Conservation (phyloP, 768 basidiomycete genomes). For the Tricholoma sp. region DNA sequence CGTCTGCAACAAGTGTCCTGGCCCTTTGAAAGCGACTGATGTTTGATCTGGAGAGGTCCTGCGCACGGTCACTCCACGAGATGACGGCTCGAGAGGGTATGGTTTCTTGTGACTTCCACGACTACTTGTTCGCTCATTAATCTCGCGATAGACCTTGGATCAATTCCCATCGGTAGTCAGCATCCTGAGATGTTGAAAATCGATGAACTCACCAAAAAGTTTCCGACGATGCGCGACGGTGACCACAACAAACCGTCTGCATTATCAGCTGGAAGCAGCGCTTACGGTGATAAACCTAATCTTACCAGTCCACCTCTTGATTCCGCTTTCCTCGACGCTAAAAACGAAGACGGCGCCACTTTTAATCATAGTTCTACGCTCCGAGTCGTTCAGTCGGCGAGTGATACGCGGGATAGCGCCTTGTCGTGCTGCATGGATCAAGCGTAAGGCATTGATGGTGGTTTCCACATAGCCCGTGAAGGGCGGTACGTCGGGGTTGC, state of each 20-base stretch:
- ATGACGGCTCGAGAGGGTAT: conserved; percentile 45
- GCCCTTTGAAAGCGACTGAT: conserved; percentile 25
- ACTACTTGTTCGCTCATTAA: conserved; percentile 62
- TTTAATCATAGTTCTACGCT: conserved; percentile 60
- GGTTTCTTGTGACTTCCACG: conserved; percentile 45
- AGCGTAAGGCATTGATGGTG: conserved; percentile 73
- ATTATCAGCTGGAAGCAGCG: conserved; percentile 11
- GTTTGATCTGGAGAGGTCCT: conserved; percentile 38
- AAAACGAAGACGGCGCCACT: conserved; percentile 80
- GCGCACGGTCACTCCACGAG: conserved; percentile 30
- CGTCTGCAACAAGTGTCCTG: conserved; percentile 24
- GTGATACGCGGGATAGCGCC: conserved; percentile 80
- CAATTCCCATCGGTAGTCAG: neutral
- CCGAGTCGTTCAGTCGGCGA: conserved; percentile 80
- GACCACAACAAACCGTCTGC: conserved; percentile 70
- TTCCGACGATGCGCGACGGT: conserved; percentile 78
- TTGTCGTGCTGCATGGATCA: conserved; percentile 78
- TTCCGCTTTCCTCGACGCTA: conserved; percentile 83
- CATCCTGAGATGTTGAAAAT: neutral
- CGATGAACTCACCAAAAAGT: conserved; percentile 60
- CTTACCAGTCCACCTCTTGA: conserved; percentile 80
- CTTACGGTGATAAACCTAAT: conserved; percentile 8
- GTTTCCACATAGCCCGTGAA: conserved; percentile 81
- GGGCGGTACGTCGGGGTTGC: conserved; percentile 55
- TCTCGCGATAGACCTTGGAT: conserved; percentile 74